These are phyloP conservation scores for Podila epicladia DNA, from an alignment of 192 early-diverging fungal species.

Conservation along the genomic window DNA sequence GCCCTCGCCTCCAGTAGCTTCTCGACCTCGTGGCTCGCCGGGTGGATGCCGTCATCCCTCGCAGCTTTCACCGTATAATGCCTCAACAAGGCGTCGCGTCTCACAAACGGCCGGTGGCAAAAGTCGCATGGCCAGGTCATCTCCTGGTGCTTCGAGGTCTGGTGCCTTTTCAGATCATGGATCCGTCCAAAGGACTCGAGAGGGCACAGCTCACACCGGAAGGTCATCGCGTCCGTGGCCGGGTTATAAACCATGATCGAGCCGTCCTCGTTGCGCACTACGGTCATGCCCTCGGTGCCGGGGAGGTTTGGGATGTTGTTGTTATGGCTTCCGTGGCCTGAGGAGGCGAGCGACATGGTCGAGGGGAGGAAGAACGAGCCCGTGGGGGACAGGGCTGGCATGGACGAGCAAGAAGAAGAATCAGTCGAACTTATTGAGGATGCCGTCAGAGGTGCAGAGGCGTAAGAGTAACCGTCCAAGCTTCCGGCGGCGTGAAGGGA, in stretches of 20 bases:
- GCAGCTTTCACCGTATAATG: conserved; percentile 51
- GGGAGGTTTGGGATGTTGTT: conserved; percentile 1
- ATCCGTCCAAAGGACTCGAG: conserved; percentile 42
- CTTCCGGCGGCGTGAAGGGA: background rate
- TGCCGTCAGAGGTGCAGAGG: background rate
- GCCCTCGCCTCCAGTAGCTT: conserved; percentile 34
- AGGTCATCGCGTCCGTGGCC: conserved; percentile 22
- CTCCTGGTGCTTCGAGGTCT: conserved; percentile 46
- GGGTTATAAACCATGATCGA: conserved; percentile 47
- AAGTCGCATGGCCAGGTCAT: conserved; percentile 53
- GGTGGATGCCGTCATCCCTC: conserved; percentile 45
- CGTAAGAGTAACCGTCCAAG: background rate
- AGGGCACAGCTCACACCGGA: conserved; percentile 42
- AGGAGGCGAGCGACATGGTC: too few relatives aligned
- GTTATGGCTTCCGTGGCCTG: too few relatives aligned
- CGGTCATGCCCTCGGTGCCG: conserved; percentile 30
- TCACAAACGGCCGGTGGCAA: conserved; percentile 47
- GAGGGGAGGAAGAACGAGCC: background rate
- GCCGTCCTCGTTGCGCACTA: conserved; percentile 24
- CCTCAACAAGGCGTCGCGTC: conserved; percentile 34
- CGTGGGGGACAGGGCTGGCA: background rate
- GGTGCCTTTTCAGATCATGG: conserved; percentile 45
- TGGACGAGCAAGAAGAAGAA: background rate
- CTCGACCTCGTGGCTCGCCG: conserved; percentile 42
- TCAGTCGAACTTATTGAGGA: background rate